Evolutionary conservation across 169 alveolate species (phyloP).

Genomic region (Eimeria maxima): DNA sequence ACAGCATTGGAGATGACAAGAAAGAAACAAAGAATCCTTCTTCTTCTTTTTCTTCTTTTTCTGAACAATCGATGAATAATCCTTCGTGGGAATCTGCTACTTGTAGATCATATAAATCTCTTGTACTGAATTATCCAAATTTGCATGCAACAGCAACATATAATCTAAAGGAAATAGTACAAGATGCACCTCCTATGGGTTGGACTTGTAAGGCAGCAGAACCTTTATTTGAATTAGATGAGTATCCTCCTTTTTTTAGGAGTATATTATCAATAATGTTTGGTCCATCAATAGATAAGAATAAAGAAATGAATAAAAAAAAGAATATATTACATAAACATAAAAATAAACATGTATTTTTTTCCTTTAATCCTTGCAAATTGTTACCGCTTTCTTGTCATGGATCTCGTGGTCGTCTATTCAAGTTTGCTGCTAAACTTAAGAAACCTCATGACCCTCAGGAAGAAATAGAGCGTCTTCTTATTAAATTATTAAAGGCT

Average conservation of each 20-base stretch:
- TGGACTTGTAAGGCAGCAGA: constrained; percentile 63
- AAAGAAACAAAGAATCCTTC: too few species aligned
- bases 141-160: constrained; percentile 50
- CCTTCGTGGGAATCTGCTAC: constrained; percentile 48
- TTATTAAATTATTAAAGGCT: background rate
- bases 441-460: constrained; percentile 28
- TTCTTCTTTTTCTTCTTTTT: background rate
- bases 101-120: constrained; percentile 38
- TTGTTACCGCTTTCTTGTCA: constrained; percentile 64
- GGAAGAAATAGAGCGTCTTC: constrained; percentile 44
- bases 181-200: constrained; percentile 55
- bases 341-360: constrained; percentile 55
- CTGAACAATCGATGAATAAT: background rate
- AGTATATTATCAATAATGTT: background rate
- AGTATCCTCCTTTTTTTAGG: constrained; percentile 49
- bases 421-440: constrained; percentile 67
- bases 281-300: background rate
- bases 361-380: constrained; percentile 58
- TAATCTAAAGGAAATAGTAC: constrained; percentile 5
- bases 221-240: constrained; percentile 44
- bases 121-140: background rate
- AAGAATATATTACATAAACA: constrained; percentile 34
- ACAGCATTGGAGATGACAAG: background rate
- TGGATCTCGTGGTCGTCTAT: constrained; percentile 72
- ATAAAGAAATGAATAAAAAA: too few species aligned